Conservation (phyloP, 768 basidiomycete species). For the Tulasnella calospora region DNA sequence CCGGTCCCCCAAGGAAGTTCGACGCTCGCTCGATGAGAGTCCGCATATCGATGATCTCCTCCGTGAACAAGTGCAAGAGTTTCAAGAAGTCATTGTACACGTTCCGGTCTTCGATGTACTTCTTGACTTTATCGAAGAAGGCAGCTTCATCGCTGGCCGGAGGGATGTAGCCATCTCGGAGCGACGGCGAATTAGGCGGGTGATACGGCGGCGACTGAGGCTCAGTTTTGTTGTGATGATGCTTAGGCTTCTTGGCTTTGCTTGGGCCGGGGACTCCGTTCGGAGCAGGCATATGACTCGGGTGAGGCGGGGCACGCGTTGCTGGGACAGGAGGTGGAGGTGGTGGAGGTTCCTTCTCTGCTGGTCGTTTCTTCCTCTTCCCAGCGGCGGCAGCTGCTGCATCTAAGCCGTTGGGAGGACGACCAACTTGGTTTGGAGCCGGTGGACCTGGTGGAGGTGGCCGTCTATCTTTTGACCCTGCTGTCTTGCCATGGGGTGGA, state of each 20-base stretch:
- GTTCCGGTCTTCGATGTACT: conserved; percentile 43
- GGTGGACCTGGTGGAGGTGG: conserved; percentile 1
- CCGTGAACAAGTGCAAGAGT: conserved; percentile 82
- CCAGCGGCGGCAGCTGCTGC: conserved; percentile 42
- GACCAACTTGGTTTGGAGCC: neutral
- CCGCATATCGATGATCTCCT: conserved; percentile 83
- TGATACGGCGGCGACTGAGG: conserved; percentile 34
- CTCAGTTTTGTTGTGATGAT: conserved; percentile 39
- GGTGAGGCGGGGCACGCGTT: conserved; percentile 4
- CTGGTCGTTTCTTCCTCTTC: conserved; percentile 58
- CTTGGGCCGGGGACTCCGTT: conserved; percentile 22
- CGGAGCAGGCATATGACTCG: neutral
- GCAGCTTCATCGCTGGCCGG: conserved; percentile 59
- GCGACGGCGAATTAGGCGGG: conserved; percentile 30
- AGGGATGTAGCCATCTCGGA: conserved; percentile 27
- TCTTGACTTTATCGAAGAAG: conserved; percentile 87
- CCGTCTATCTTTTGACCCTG: conserved; percentile 13
- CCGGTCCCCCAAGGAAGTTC: conserved; percentile 70
- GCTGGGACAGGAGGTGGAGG: conserved; percentile 45
- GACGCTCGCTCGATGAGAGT: conserved; percentile 76
- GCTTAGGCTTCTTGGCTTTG: conserved; percentile 33
- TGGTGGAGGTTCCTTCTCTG: conserved; percentile 61
- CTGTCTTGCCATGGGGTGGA: neutral
- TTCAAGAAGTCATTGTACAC: conserved; percentile 81
- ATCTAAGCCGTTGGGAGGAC: neutral